These are phyloP conservation scores for Glycine tomentella DNA, from an alignment of 306 rosid genomes.

Conservation along the genomic window DNA sequence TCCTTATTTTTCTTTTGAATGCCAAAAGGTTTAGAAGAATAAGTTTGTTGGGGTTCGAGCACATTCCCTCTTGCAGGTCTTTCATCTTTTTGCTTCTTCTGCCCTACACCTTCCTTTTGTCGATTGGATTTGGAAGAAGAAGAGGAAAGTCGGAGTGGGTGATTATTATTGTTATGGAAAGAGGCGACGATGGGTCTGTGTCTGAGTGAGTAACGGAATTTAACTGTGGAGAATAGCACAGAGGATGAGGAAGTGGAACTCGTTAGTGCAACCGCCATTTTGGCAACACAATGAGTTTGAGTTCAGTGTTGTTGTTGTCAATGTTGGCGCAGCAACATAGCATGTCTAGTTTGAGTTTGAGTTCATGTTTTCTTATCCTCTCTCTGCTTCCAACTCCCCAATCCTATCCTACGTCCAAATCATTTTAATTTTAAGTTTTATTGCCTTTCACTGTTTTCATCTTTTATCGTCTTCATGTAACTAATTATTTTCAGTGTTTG, in stretches of 20 bases:
- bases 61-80: constrained; percentile 49
- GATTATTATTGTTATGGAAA: constrained; percentile 14
- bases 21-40: constrained; percentile 64
- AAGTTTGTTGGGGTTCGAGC: constrained; percentile 50
- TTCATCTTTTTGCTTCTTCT: constrained; percentile 59
- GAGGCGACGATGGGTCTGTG: constrained; percentile 43
- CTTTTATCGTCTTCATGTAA: too few relatives aligned
- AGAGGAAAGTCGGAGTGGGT: constrained; percentile 41
- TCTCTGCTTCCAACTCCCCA: neutral
- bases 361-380: neutral
- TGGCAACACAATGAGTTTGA: neutral
- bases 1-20: constrained; percentile 72
- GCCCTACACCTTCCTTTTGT: constrained; percentile 51
- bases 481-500: too few relatives aligned
- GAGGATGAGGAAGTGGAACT: constrained; percentile 70
- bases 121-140: constrained; percentile 41
- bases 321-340: neutral
- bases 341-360: too few relatives aligned
- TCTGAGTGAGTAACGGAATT: constrained; percentile 47
- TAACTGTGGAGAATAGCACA: constrained; percentile 48
- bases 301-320: neutral
- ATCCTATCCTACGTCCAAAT: neutral
- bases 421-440: too few relatives aligned
- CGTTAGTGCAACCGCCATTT: constrained; percentile 77
- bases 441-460: too few relatives aligned